Evolutionary conservation across 805 yeast genomes (phyloP).

Genomic region (Metschnikowia lochheadii): DNA sequence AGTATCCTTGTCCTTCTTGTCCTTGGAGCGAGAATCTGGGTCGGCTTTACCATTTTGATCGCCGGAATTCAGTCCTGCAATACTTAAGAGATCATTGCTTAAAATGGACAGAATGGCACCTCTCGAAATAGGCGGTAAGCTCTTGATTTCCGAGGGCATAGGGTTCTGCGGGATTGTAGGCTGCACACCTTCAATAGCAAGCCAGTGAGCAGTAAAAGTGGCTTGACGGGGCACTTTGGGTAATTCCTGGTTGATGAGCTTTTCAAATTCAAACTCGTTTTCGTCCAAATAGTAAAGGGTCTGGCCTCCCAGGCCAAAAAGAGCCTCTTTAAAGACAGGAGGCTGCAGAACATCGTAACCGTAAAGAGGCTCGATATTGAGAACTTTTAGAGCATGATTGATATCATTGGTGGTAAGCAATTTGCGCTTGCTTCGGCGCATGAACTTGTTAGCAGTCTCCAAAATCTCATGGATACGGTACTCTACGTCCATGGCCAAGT

Average conservation of each 20-base stretch:
- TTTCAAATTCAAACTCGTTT: conserved; percentile 89
- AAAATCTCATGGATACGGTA: conserved; percentile 91
- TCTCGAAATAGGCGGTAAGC: conserved; percentile 70
- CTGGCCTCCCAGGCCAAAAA: conserved; percentile 83
- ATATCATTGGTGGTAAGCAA: conserved; percentile 78
- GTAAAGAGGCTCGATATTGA: conserved; percentile 91
- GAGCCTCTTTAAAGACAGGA: conserved; percentile 77
- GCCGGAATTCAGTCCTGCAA: conserved; percentile 9
- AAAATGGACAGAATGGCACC: conserved; percentile 65
- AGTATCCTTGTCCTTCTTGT: conserved; percentile 42
- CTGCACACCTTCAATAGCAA: conserved; percentile 97
- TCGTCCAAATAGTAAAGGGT: conserved; percentile 90
- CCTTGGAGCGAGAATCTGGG: conserved; percentile 14
- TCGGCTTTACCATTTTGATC: conserved; percentile 25
- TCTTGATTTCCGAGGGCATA: conserved; percentile 68
- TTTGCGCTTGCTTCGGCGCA: conserved; percentile 88
- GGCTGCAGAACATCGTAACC: conserved; percentile 77
- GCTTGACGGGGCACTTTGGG: conserved; percentile 94
- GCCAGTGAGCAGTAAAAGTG: conserved; percentile 93
- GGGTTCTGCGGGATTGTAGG: conserved; percentile 98
- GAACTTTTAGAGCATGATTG: conserved; percentile 71
- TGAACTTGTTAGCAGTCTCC: conserved; percentile 93
- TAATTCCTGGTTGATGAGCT: conserved; percentile 84
- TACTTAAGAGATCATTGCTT: conserved; percentile 37
- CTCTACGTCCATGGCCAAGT: conserved; percentile 98